A percentile compares a stretch with the other conserved stretches of the same genome.
These are phyloP conservation scores for Potentilla sterilis DNA, from an alignment of 306 rosid genomes.

Conservation along the genomic window DNA sequence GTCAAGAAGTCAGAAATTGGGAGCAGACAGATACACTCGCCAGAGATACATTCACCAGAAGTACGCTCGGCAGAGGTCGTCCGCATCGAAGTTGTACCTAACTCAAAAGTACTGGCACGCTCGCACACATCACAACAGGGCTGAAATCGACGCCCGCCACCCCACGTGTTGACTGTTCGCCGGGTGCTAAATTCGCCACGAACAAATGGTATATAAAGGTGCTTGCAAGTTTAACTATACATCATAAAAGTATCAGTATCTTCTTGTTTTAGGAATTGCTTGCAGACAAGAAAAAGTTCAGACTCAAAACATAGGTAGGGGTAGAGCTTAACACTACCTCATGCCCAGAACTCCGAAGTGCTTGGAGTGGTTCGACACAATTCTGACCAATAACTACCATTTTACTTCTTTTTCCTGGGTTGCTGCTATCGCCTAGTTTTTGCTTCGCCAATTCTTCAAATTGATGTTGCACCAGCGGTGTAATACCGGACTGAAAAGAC, in stretches of 20 bases:
- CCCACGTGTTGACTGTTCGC: too few species aligned
- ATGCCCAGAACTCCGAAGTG: conserved; percentile 65
- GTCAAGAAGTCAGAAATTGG: too few species aligned
- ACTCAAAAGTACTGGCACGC: too few species aligned
- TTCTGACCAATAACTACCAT: conserved; percentile 86
- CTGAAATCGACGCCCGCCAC: too few species aligned
- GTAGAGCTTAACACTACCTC: conserved; percentile 49
- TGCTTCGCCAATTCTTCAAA: conserved; percentile 68
- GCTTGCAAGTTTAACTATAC: neutral
- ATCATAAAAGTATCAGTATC: neutral
- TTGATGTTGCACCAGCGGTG: conserved; percentile 80
- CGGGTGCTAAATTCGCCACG: too few species aligned
- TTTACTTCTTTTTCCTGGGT: conserved; percentile 51
- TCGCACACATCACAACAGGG: too few species aligned
- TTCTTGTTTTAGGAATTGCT: neutral
- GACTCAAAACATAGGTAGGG: neutral
- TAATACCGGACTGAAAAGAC: conserved; percentile 70
- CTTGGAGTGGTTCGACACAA: conserved; percentile 88
- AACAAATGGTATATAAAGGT: neutral
- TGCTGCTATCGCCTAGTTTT: conserved; percentile 41
- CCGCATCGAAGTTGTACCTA: too few species aligned
- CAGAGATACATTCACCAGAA: too few species aligned
- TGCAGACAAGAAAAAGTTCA: neutral
- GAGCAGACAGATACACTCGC: too few species aligned
- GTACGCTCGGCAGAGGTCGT: too few species aligned